These are phyloP conservation scores for Setomelanomma holmii DNA, from an alignment of 2,329 filamentous ascomycete species.

Conservation along the genomic window DNA sequence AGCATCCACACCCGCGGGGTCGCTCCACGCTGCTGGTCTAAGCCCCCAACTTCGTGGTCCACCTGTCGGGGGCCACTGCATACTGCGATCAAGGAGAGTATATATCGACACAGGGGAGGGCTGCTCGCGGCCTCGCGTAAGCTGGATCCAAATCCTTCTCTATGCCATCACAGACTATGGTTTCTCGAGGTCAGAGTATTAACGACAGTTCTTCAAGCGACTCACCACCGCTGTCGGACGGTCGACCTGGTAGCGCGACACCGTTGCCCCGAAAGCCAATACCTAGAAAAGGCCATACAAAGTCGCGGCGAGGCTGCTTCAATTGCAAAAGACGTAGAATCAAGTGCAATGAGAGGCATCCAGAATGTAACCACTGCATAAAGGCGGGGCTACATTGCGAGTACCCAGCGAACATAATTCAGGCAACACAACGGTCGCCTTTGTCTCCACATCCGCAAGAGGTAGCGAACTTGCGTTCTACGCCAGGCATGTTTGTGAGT, in stretches of 20 bases:
- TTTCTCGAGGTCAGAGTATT: slow-evolving; percentile 29
- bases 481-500: slow-evolving; percentile 44
- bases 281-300: slow-evolving; percentile 67
- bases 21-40: slow-evolving; percentile 36
- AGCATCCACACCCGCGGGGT: slow-evolving; percentile 26
- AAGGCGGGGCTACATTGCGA: slow-evolving; percentile 69
- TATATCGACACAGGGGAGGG: slow-evolving; percentile 36
- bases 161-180: slow-evolving; percentile 23
- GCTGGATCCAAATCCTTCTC: slow-evolving; percentile 15
- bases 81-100: slow-evolving; percentile 21
- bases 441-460: slow-evolving; percentile 34
- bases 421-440: slow-evolving; percentile 30
- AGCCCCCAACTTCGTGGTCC: slow-evolving; percentile 35
- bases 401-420: slow-evolving; percentile 60
- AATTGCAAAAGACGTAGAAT: slow-evolving; percentile 72
- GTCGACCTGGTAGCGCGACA: slow-evolving; percentile 23
- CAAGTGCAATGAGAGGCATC: slow-evolving; percentile 73
- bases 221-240: slow-evolving; percentile 36
- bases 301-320: slow-evolving; percentile 70
- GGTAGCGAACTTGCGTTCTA: slow-evolving; percentile 37
- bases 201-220: slow-evolving; percentile 41
- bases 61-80: slow-evolving; percentile 20
- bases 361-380: slow-evolving; percentile 68
- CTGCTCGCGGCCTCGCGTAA: slow-evolving; percentile 22
- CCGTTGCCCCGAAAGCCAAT: slow-evolving; percentile 44